A percentile compares a stretch with the other conserved stretches of the same genome.
These are phyloP conservation scores for Withania somnifera DNA, from an alignment of 305 asterid species.

Conservation along the genomic window DNA sequence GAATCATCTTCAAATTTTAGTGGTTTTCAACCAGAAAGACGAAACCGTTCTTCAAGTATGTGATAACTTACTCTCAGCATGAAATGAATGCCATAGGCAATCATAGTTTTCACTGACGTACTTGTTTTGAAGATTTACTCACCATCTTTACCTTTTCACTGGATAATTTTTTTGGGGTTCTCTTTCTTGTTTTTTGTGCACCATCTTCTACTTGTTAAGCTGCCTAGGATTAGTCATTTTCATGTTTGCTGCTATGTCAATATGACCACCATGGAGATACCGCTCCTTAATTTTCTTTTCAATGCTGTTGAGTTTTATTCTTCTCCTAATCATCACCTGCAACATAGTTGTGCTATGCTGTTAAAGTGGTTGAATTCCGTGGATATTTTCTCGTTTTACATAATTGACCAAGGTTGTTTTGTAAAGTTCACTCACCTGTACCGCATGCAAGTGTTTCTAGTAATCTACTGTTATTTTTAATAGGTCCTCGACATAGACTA, in stretches of 20 bases:
- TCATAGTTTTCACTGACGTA: not conserved
- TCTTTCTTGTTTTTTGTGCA: not conserved
- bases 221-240: not conserved
- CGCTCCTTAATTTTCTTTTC: not conserved
- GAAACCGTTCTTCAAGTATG: conserved; percentile 28
- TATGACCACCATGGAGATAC: not conserved
- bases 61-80: conserved; percentile 1
- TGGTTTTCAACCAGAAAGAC: conserved; percentile 18
- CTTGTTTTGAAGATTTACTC: not conserved
- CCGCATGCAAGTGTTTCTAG: conserved; percentile 3
- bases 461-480: not conserved
- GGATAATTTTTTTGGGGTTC: not conserved
- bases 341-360: not conserved
- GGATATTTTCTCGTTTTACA: not conserved
- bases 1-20: conserved; percentile 36
- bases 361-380: not conserved
- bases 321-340: not conserved
- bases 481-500: conserved; percentile 65
- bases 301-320: not conserved
- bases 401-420: not conserved
- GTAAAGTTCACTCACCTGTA: not conserved
- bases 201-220: not conserved
- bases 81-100: not conserved
- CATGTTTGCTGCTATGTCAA: not conserved
- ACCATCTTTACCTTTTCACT: not conserved